Conservation (phyloP, 352 stramenopile genomes). For the Pythium aristosporum region DNA sequence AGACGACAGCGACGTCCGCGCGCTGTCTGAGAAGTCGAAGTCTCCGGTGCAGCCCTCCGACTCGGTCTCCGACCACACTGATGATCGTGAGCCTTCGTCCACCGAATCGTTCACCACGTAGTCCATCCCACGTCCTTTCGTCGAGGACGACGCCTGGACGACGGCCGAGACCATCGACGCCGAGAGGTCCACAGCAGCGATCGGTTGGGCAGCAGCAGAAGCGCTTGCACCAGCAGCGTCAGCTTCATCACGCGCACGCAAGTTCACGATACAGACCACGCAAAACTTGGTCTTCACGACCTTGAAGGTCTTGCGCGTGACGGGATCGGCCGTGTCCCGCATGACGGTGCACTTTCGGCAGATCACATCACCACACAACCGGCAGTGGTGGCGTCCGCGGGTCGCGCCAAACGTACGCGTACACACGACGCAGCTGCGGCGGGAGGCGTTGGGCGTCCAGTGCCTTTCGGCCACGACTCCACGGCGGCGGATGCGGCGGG, state of each 20-base stretch:
- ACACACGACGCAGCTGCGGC: constrained; percentile 54
- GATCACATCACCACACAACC: constrained; percentile 74
- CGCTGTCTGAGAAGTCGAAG: constrained; percentile 28
- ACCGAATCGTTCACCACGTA: constrained; percentile 6
- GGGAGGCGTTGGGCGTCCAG: constrained; percentile 53
- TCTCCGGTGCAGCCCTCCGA: constrained; percentile 34
- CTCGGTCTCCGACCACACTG: constrained; percentile 45
- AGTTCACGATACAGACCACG: constrained; percentile 48
- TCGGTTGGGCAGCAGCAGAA: no score
- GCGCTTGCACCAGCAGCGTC: no score
- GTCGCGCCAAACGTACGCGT: constrained; percentile 55
- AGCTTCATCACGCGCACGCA: constrained; percentile 29
- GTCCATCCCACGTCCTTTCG: constrained; percentile 1
- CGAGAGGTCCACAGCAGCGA: no score
- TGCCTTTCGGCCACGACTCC: constrained; percentile 45
- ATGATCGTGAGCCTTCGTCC: constrained; percentile 15
- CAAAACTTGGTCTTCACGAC: constrained; percentile 62
- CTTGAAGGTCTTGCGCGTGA: constrained; percentile 39
- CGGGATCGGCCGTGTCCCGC: constrained; percentile 41
- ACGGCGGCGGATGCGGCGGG: constrained; percentile 54
- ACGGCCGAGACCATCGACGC: no score
- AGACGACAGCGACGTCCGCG: constrained; percentile 32
- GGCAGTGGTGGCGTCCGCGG: constrained; percentile 71
- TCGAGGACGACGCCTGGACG: neutral
- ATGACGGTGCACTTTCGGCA: constrained; percentile 66